Conservation (phyloP, 1,139 yeast species). For the Debaryomyces nepalensis region DNA sequence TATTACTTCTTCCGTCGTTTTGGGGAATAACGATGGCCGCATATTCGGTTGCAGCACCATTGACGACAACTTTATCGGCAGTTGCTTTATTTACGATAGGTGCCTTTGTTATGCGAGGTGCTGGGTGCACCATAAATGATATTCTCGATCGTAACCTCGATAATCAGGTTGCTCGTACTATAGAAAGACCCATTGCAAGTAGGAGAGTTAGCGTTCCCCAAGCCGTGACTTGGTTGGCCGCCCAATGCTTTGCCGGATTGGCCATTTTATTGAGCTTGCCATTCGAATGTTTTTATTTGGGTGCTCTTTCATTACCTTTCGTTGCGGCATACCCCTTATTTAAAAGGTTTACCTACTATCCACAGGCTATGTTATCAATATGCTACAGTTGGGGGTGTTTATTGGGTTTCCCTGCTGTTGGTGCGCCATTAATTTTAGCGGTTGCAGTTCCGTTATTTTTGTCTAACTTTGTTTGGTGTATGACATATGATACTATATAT, state of each 20-base stretch:
- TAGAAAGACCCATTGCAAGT: conserved; percentile 88
- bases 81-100: conserved; percentile 78
- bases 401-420: conserved; percentile 93
- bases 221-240: conserved; percentile 76
- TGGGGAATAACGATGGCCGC: conserved; percentile 92
- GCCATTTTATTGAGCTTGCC: conserved; percentile 77
- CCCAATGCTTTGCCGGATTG: conserved; percentile 77
- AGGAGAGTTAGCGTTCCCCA: conserved; percentile 75
- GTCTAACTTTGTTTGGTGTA: conserved; percentile 88
- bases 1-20: conserved; percentile 76
- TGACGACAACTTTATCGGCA: conserved; percentile 61
- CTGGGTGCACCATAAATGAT: conserved; percentile 96
- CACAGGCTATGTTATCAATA: conserved; percentile 80
- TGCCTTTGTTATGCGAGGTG: conserved; percentile 91
- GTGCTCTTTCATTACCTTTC: conserved; percentile 78
- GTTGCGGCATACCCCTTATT: conserved; percentile 90
- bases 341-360: conserved; percentile 92
- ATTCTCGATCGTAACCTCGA: conserved; percentile 83
- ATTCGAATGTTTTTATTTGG: conserved; percentile 77
- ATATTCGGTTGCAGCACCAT: conserved; percentile 67
- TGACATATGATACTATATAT: conserved; percentile 93
- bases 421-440: conserved; percentile 72
- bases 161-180: conserved; percentile 82
- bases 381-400: conserved; percentile 97
- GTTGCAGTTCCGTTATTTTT: conserved; percentile 80